Evolutionary conservation across 805 yeast species (phyloP), one percentile per base, ranked within the genome.

Genomic region (Ogataea siamensis): DNA sequence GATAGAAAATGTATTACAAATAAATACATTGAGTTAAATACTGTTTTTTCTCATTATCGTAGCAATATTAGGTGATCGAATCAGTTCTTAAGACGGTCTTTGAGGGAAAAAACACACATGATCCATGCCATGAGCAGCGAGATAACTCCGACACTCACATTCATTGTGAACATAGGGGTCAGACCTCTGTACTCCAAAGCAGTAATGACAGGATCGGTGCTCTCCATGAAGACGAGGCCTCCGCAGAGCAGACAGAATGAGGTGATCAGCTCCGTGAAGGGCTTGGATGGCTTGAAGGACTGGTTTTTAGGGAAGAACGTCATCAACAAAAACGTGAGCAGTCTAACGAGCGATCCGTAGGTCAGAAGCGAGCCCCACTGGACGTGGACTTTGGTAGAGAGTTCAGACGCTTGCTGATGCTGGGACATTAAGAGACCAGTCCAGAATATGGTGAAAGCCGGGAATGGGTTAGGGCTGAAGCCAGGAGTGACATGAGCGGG

Each of bases 351-450:
- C 3, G 96, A 83, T 2, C 88, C 98, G 49, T 76, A 74, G n/a
- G 89, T 74, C 41, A 93, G 70, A 54, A 93, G 63, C 41, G 74
- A 71, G 6, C 99, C 99, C 99, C 99, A 93, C 63, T 88, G 97
- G 37, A 74, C 66, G 60, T 93, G 99, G 45, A 93, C 76, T 12
- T 63, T 68, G 2, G 97, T 87, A 2, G 96, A 80, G 21, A 83
- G 71, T 37, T 59, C 68, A 1, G 93, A 81, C 5, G 89, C 84
- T 63, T 93, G 99, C 26, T 78, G 80, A 63, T 93, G 99, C 61
- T 83, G 87, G 2, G 97, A 88, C 99, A 93, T 93, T 45, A 93
- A 70, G 10, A 83, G 73, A 19, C 99, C 99, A 1, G 98, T 93
- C 95, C 96, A 93, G 65, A 86, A 93, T 22, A 93, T 85, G 2